Conservation (phyloP, 2,329 filamentous ascomycete genomes). For the Basipetospora sp. region DNA sequence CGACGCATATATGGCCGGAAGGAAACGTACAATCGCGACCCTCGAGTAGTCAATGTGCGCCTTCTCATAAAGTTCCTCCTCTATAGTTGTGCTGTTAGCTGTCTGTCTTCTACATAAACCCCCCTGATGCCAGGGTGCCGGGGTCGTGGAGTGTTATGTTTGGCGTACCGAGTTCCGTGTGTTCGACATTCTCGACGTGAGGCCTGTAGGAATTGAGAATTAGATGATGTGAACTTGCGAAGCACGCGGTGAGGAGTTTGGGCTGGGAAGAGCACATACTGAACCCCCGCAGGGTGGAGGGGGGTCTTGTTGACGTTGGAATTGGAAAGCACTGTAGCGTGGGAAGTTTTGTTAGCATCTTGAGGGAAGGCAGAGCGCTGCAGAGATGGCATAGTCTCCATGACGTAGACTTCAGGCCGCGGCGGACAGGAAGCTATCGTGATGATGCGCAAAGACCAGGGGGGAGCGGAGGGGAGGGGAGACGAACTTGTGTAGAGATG, state of each 20-base stretch:
- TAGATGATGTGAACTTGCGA: neutral
- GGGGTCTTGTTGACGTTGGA: slow-evolving; percentile 72
- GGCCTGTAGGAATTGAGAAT: neutral
- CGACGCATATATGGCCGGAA: slow-evolving; percentile 1
- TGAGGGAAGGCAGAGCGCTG: neutral
- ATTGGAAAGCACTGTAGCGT: slow-evolving; percentile 33
- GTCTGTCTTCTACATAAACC: too few species aligned
- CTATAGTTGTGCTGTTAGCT: slow-evolving; percentile 17
- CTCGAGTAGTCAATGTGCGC: slow-evolving; percentile 99
- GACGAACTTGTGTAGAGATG: slow-evolving; percentile 29
- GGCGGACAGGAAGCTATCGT: slow-evolving; percentile 6
- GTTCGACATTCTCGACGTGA: slow-evolving; percentile 33
- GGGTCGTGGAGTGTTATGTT: too few species aligned
- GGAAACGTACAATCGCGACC: slow-evolving; percentile 72
- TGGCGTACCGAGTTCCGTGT: slow-evolving; percentile 68
- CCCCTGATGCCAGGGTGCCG: too few species aligned
- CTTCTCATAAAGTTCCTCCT: slow-evolving; percentile 92
- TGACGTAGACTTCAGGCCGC: neutral
- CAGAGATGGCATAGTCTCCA: slow-evolving; percentile 13
- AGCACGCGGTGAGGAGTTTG: slow-evolving; percentile 5
- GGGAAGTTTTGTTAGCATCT: slow-evolving; percentile 9
- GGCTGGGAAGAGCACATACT: slow-evolving; percentile 44
- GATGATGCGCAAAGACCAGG: too few species aligned
- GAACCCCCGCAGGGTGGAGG: slow-evolving; percentile 78
- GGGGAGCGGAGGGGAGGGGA: slow-evolving; percentile 5